Evolutionary conservation across 169 alveolate species (phyloP), one percentile per base, ranked within the genome.

Genomic region (Theileria luwenshuni): DNA sequence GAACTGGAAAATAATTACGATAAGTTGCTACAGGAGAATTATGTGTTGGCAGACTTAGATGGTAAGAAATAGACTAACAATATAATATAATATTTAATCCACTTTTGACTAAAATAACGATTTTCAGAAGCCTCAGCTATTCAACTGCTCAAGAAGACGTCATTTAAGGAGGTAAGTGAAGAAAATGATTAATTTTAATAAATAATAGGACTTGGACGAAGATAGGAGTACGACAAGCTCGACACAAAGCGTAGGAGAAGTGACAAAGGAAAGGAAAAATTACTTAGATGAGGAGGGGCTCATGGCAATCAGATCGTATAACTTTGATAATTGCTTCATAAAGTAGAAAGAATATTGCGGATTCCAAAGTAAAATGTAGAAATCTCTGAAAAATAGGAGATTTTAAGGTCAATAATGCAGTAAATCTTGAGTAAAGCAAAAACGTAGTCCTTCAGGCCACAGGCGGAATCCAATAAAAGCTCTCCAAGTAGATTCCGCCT

Each of bases 321-420:
- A 67, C 17, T 67, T 51, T 35, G 75, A 67, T 33, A 13, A 67
- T 52, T 67, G 75, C 15, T 49, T 67, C 28, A 67, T 51, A 54
- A 67, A 67, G 72, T 10, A 41, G 64, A 21, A 47, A 54, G 63
- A 23, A 54, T 23, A 25, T 49, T 38, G 27, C 27, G 25, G 30
- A 54, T 13, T 15, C 19, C 38, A 25, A 54, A 23, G 15, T 54
- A 8, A 54, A 54, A 38, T n/a, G 25, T n/a, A 54, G 17, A 38
- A 38, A 38, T 38, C 45, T 7, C 45, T 5, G 10, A 38, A 38
- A n/a, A n/a, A n/a, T n/a, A n/a, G n/a, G n/a, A n/a, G n/a, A n/a
- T n/a, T n/a, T n/a, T n/a, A n/a, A n/a, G n/a, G n/a, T n/a, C n/a
- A n/a, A n/a, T n/a, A n/a, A n/a, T n/a, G n/a, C n/a, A n/a, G n/a